phyloP scores from a whole-genome alignment of 2,329 filamentous ascomycete species.

The Ambrosiella xylebori region DNA sequence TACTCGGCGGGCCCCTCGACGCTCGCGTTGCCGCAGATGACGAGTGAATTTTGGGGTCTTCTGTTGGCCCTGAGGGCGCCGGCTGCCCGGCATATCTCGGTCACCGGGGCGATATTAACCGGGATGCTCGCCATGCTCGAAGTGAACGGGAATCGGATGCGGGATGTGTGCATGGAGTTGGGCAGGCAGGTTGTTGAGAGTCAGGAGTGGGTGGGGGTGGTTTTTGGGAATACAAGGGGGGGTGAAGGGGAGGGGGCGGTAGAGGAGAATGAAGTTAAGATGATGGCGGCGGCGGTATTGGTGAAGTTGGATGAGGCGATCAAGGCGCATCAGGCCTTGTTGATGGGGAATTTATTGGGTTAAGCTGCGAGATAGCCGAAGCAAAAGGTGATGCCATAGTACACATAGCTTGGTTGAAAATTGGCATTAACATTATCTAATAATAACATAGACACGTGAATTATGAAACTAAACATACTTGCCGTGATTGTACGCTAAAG shows the following conservation, averaged over 20 bases:
- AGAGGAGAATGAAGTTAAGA: constrained; percentile 67
- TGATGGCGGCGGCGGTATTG: constrained; percentile 58
- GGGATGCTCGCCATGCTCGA: constrained; percentile 66
- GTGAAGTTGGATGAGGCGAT: constrained; percentile 66
- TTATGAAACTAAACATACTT: background rate
- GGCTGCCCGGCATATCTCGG: constrained; percentile 41
- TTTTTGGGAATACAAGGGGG: constrained; percentile 48
- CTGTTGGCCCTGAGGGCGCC: constrained; percentile 50
- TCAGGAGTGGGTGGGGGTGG: constrained; percentile 62
- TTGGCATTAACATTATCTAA: too few relatives aligned
- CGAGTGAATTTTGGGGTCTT: constrained; percentile 68
- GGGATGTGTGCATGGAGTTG: constrained; percentile 54
- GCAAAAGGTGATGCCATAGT: background rate
- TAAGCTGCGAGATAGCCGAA: background rate
- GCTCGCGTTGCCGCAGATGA: constrained; percentile 60
- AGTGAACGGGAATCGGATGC: constrained; percentile 56
- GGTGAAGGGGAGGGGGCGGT: constrained; percentile 27
- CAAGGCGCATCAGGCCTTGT: constrained; percentile 58
- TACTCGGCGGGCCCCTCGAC: constrained; percentile 71
- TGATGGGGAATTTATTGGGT: constrained; percentile 46
- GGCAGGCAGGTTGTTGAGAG: constrained; percentile 69
- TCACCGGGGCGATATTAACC: constrained; percentile 62
- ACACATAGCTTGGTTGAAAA: too few relatives aligned
- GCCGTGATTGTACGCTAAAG: background rate
- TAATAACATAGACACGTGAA: too few relatives aligned